Conservation (phyloP, 805 yeast genomes). For the Wickerhamomyces ciferrii region DNA sequence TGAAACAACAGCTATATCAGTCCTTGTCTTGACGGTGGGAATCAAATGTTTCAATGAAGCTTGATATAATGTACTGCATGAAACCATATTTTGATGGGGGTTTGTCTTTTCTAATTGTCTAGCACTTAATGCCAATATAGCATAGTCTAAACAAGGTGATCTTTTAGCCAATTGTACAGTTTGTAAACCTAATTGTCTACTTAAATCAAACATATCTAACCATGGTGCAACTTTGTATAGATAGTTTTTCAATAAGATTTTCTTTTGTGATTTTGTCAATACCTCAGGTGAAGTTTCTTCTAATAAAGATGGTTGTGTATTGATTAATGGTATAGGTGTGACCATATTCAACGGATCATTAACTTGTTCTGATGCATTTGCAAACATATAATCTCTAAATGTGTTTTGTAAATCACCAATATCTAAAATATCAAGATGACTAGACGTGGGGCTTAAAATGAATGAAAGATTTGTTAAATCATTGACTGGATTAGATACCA, state of each 20-base stretch:
- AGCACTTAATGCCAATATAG: conserved; percentile 29
- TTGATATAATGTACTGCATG: conserved; percentile 27
- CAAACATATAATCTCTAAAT: conserved; percentile 34
- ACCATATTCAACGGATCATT: background rate
- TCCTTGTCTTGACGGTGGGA: conserved; percentile 27
- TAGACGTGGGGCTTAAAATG: conserved; percentile 1
- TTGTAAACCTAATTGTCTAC: conserved; percentile 28
- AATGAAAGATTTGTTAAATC: background rate
- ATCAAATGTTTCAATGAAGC: conserved; percentile 27
- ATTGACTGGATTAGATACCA: background rate
- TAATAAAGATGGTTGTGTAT: background rate
- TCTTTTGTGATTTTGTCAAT: conserved; percentile 27
- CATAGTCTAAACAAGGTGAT: conserved; percentile 25
- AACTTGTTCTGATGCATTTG: conserved; percentile 24
- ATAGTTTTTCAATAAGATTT: conserved; percentile 26
- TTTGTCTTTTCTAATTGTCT: conserved; percentile 26
- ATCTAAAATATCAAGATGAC: conserved; percentile 19
- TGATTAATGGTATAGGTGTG: background rate
- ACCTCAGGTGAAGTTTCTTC: conserved; percentile 8
- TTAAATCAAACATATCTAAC: conserved; percentile 32
- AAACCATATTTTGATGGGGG: background rate
- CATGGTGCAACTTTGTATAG: conserved; percentile 33
- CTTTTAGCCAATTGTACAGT: conserved; percentile 34
- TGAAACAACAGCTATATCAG: conserved; percentile 25
- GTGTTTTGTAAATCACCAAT: conserved; percentile 28